Evolutionary conservation across 78 protist species (phyloP).

Genomic region (Anaeramoeba flamelloides): DNA sequence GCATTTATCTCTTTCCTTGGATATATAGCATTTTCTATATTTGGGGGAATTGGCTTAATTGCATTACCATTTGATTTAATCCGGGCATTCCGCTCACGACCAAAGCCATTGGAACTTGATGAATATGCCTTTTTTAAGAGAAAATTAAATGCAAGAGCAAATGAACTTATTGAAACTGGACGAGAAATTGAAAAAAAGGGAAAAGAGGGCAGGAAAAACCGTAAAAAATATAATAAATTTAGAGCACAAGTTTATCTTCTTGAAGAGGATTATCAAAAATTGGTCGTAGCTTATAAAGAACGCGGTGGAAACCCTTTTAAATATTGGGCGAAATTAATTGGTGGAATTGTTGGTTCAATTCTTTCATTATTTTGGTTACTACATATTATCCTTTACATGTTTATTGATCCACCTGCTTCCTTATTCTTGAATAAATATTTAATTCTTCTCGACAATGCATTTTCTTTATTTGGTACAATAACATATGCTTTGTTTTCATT

Average conservation of each 20-base stretch:
- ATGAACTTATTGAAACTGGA: neutral
- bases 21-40: slow-evolving; percentile 46
- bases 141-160: slow-evolving; percentile 1
- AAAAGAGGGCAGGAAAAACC: neutral
- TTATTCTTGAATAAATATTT: slow-evolving; percentile 51
- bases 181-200: neutral
- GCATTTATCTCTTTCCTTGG: slow-evolving; percentile 49
- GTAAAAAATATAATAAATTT: slow-evolving; percentile 21
- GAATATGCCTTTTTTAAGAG: slow-evolving; percentile 4
- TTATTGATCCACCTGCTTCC: slow-evolving; percentile 12
- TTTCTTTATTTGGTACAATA: slow-evolving; percentile 52
- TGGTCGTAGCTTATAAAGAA: slow-evolving; percentile 15
- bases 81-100: slow-evolving; percentile 37
- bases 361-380: slow-evolving; percentile 48
- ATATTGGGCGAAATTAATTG: slow-evolving; percentile 7
- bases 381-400: slow-evolving; percentile 47
- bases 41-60: slow-evolving; percentile 61
- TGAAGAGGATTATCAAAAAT: slow-evolving; percentile 37
- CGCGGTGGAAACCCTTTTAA: slow-evolving; percentile 40
- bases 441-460: slow-evolving; percentile 32
- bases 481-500: slow-evolving; percentile 54
- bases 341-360: slow-evolving; percentile 34
- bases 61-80: slow-evolving; percentile 60
- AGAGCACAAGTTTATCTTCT: slow-evolving; percentile 38
- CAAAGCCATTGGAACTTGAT: slow-evolving; percentile 21